Evolutionary conservation across 2,329 filamentous ascomycete genomes (phyloP), one percentile per base, ranked within the genome.

Genomic region (Mycosphaerella arachidis): DNA sequence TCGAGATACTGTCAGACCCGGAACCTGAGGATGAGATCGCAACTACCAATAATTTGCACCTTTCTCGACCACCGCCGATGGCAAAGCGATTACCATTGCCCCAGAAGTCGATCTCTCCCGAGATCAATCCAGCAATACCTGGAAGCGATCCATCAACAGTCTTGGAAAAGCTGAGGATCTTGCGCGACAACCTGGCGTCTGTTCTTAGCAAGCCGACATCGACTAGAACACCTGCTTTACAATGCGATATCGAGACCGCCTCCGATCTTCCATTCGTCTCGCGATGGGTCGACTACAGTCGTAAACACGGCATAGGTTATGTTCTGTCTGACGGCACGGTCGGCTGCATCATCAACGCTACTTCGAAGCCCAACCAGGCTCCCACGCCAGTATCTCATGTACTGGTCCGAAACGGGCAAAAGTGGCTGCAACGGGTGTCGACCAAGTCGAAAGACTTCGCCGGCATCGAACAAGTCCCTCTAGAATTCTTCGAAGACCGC

Each of bases 241-340:
- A 63, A 20, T 59, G 62, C 45, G 54, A 60, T 20, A 60, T 74
- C 69, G 63, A 75, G 70, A 61, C 69, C 69, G 3, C 70, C 66
- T 12, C 71, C 67, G 50, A 57, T 77, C 82, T 71, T 70, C 86
- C 62, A 74, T 87, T 71, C 82, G 88, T 70, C 76, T 86, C 70
- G 10, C 91, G 92, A 71, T 94, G 90, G 90, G 90, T 94, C 6
- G 90, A 94, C 72, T 94, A 94, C 73, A 91, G 89, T 60, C 91
- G 92, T 74, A 92, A 92, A 72, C 91, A 92, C 72, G 90, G 90
- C 12, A 81, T 94, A 16, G 90, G 90, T 37, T 94, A 93, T 70
- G 91, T 93, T 59, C 78, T 94, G 56, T 90, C 90, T 63, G 89
- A 93, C 65, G 90, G 90, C 31, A 91, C 86, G 63, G 86, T 92